These are phyloP conservation scores for Curvularia verruculosa DNA, from an alignment of 2,329 filamentous ascomycete genomes.

Conservation along the genomic window DNA sequence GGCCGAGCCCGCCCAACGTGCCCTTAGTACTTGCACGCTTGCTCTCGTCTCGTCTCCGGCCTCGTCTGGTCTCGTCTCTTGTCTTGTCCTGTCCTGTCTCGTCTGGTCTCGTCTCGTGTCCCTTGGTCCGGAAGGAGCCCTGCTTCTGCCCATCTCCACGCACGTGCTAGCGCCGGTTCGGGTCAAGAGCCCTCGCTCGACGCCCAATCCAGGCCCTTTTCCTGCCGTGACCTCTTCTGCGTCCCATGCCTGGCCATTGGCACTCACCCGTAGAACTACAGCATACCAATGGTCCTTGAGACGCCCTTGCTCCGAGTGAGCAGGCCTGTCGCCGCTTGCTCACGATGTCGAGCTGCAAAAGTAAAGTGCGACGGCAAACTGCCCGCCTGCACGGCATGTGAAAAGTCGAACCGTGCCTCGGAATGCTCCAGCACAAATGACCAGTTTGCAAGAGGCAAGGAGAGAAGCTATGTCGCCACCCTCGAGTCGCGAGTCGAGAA, in stretches of 20 bases:
- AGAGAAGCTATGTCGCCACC: conserved; percentile 94
- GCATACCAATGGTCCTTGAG: conserved; percentile 54
- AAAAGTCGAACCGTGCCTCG: conserved; percentile 82
- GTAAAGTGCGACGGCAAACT: conserved; percentile 98
- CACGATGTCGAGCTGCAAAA: conserved; percentile 86
- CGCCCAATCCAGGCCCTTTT: not conserved
- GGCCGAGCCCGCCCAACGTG: conserved; percentile 28
- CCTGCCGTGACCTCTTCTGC: not conserved
- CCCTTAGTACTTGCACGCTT: not conserved
- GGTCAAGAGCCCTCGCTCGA: not conserved
- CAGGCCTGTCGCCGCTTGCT: conserved; percentile 79
- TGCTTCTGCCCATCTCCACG: not conserved
- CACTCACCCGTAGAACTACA: conserved; percentile 15
- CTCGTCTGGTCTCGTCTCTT: too few relatives aligned
- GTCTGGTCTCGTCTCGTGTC: not conserved
- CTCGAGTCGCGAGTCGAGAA: conserved; percentile 91
- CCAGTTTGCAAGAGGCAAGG: conserved; percentile 93
- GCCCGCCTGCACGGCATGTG: conserved; percentile 92
- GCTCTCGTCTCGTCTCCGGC: not conserved
- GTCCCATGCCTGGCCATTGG: conserved; percentile 3
- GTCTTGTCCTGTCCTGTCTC: not conserved
- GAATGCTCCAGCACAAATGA: conserved; percentile 96
- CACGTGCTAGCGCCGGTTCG: not conserved
- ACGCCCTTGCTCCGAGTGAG: conserved; percentile 73
- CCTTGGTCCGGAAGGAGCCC: not conserved